These are phyloP conservation scores for Curvularia hawaiiensis DNA, from an alignment of 2,329 filamentous ascomycete species.

Conservation along the genomic window DNA sequence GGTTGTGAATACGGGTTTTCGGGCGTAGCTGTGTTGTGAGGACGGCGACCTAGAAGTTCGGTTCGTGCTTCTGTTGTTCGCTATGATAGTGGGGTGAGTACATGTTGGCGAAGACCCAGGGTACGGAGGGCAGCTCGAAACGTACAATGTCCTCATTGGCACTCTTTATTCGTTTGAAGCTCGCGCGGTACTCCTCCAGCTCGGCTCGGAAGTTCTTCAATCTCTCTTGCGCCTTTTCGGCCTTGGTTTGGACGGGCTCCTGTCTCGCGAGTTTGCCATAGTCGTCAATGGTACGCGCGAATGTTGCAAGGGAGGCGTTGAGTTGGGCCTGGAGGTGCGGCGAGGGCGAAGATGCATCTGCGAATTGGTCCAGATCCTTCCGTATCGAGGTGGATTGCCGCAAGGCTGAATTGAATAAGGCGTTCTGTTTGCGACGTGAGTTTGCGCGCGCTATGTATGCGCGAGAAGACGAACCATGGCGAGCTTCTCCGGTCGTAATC, in stretches of 20 bases:
- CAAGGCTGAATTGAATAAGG: conserved; percentile 82
- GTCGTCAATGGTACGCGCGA: conserved; percentile 89
- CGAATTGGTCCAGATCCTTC: conserved; percentile 74
- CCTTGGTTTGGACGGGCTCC: conserved; percentile 88
- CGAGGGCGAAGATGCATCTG: conserved; percentile 63
- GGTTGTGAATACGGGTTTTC: conserved; percentile 84
- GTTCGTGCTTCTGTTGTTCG: conserved; percentile 70
- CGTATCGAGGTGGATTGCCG: conserved; percentile 83
- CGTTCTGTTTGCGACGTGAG: conserved; percentile 62
- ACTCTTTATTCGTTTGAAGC: conserved; percentile 78
- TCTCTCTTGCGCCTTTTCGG: conserved; percentile 86
- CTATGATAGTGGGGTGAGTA: conserved; percentile 37
- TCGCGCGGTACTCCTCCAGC: conserved; percentile 76
- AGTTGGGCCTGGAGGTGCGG: conserved; percentile 63
- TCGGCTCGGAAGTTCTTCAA: conserved; percentile 85
- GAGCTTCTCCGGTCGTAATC: not conserved
- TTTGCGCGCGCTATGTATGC: not conserved
- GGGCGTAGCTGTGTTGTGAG: conserved; percentile 77
- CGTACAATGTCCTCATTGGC: conserved; percentile 74
- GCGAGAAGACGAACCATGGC: conserved; percentile 28
- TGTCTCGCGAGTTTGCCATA: conserved; percentile 85
- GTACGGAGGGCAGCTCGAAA: conserved; percentile 9
- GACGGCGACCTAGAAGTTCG: conserved; percentile 84
- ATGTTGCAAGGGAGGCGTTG: conserved; percentile 68
- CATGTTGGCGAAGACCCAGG: not conserved